Evolutionary conservation across 2,329 filamentous ascomycete genomes (phyloP), one percentile per base, ranked within the genome.

Genomic region (Colletotrichum neosansevieriae): DNA sequence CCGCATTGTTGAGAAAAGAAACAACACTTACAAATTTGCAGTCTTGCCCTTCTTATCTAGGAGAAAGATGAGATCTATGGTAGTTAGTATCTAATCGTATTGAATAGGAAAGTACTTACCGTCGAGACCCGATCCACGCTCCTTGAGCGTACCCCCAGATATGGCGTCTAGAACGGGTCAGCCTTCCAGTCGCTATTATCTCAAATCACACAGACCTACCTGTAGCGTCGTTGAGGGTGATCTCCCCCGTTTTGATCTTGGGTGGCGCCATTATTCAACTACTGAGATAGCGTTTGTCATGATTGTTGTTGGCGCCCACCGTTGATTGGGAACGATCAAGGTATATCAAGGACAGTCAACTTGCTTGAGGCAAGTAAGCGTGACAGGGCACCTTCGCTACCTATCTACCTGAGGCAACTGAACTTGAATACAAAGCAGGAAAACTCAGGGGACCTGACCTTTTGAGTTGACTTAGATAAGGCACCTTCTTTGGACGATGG

Each of bases 51-150:
- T 80, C 59, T 81, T 82, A 34, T 73, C 71, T 10, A 83, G 73
- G 9, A 82, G 74, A 50, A 78, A 75, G 1, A 78, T 75, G 42
- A 83, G 70, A 58, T 83, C 80, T 81, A 7, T 10, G 10, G 32
- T 7, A n/a, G 17, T 40, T 24, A 36, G 15, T 44, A 11, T 4
- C 3, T 17, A 36, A 15, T 11, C 36, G 3, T 6, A 53, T 53
- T 32, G 13, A n/a, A 47, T 6, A 9, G 7, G 19, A 9, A 15
- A 10, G 13, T 44, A 54, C 76, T 58, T 72, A 83, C 81, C 80
- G 71, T 83, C 80, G 1, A 84, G 71, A 11, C 80, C 81, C 38
- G 78, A 76, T 32, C 80, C 78, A 34, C 81, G 79, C 50, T 80
- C 76, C 70, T 78, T 82, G 47, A 79, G 24, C 32, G 75, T 74